Conservation (phyloP, 768 basidiomycete species). For the Harrya chromipes region DNA sequence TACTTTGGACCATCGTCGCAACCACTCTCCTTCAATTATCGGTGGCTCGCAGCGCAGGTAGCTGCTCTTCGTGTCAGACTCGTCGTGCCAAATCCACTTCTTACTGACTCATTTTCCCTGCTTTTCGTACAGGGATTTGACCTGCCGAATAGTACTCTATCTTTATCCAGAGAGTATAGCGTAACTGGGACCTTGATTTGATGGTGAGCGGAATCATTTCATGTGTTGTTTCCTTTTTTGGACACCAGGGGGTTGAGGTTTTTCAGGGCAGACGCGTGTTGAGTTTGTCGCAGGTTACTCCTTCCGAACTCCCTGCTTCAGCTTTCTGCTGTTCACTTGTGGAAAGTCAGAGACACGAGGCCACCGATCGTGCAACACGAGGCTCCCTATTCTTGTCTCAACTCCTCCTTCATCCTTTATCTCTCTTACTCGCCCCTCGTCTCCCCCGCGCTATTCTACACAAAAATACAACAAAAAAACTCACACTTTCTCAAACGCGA, state of each 20-base stretch:
- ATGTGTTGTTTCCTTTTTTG: slow-evolving; percentile 28
- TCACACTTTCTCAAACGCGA: slow-evolving; percentile 30
- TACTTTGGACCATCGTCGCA: not conserved
- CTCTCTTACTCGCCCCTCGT: slow-evolving; percentile 21
- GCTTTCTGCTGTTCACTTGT: slow-evolving; percentile 31
- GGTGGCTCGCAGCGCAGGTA: slow-evolving; percentile 10
- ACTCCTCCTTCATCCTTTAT: slow-evolving; percentile 10
- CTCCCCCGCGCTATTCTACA: slow-evolving; percentile 10
- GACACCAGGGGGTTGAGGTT: slow-evolving; percentile 29
- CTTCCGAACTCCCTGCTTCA: slow-evolving; percentile 23
- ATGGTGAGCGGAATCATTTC: slow-evolving; percentile 27
- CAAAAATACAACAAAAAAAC: slow-evolving; percentile 23
- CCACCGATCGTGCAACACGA: slow-evolving; percentile 43
- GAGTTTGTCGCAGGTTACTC: slow-evolving; percentile 9
- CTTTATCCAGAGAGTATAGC: not conserved
- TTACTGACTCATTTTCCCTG: slow-evolving; percentile 8
- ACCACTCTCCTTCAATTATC: not conserved
- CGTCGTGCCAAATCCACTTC: not conserved
- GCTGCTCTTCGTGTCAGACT: not conserved
- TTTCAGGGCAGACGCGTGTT: slow-evolving; percentile 34
- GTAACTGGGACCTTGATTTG: slow-evolving; percentile 16
- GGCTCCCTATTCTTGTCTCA: slow-evolving; percentile 35
- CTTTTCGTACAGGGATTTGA: not conserved
- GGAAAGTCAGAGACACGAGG: slow-evolving; percentile 51
- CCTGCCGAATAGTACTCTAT: no score